Evolutionary conservation across 1,284 basidiomycete genomes (phyloP).

Genomic region (Melampsora larici-populina): DNA sequence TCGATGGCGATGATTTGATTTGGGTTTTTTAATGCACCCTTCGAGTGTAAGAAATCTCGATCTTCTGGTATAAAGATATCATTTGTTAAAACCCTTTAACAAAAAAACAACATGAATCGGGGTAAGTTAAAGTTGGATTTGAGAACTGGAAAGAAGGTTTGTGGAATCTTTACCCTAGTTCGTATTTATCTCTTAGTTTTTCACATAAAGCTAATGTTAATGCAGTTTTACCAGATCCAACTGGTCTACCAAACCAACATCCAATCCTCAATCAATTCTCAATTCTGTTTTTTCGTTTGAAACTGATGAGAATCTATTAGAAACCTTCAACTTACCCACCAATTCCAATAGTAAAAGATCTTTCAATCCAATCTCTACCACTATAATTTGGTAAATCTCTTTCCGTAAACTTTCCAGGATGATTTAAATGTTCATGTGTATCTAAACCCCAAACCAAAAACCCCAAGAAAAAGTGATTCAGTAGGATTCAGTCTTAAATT

Average conservation of each 20-base stretch:
- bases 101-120: too few species aligned
- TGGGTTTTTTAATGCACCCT: constrained; percentile 72
- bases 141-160: not conserved
- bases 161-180: constrained; percentile 63
- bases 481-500: not conserved
- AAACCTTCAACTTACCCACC: constrained; percentile 84
- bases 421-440: constrained; percentile 46
- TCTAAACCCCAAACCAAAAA: not conserved
- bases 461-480: not conserved
- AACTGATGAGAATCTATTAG: too few species aligned
- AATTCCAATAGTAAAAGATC: constrained; percentile 94
- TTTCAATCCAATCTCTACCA: constrained; percentile 78
- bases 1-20: constrained; percentile 92
- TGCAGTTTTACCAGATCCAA: constrained; percentile 96
- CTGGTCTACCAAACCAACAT: constrained; percentile 57
- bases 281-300: not conserved
- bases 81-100: constrained; percentile 74
- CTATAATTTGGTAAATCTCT: constrained; percentile 87
- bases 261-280: not conserved
- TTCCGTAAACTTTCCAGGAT: constrained; percentile 80
- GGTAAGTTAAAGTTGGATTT: not conserved
- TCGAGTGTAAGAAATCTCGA: constrained; percentile 92
- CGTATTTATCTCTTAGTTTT: constrained; percentile 73
- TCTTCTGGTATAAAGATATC: constrained; percentile 97
- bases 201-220: constrained; percentile 88